A percentile compares a stretch with the other conserved stretches of the same genome.
phyloP scores from a whole-genome alignment of 345 rosid species.

The Carallia pectinifolia region DNA sequence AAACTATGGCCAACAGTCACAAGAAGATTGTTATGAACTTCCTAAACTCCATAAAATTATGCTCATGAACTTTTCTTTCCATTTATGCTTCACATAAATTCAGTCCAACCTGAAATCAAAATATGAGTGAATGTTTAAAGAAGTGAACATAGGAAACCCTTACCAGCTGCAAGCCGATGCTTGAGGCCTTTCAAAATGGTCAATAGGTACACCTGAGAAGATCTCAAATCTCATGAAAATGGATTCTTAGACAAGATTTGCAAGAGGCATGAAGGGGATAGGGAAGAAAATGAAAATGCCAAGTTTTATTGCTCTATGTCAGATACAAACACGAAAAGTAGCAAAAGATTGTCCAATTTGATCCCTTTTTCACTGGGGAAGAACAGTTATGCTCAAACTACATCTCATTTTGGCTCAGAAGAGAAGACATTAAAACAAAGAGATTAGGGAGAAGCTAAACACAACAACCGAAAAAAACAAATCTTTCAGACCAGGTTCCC shows the following conservation, averaged over 20 bases:
- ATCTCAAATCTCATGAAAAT: conserved; percentile 15
- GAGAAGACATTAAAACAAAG: too few species aligned
- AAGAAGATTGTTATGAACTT: neutral
- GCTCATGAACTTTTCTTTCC: neutral
- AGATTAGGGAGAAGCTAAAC: neutral
- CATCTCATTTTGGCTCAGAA: too few species aligned
- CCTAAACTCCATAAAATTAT: neutral
- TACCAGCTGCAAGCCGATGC: conserved; percentile 92
- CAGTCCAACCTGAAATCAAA: too few species aligned
- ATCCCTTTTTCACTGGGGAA: too few species aligned
- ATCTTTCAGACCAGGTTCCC: neutral
- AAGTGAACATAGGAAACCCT: neutral
- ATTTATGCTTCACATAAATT: neutral
- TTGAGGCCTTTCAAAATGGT: conserved; percentile 78
- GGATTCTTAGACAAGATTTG: too few species aligned
- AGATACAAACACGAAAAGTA: neutral
- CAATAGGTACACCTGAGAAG: conserved; percentile 74
- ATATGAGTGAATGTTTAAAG: conserved; percentile 16
- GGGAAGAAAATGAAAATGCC: too few species aligned
- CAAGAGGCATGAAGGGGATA: too few species aligned
- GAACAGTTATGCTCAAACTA: too few species aligned
- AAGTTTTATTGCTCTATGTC: neutral
- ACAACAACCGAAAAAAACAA: neutral
- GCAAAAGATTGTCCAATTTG: neutral
- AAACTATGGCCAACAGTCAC: neutral